These are phyloP conservation scores for Diaporthe citriasiana DNA, from an alignment of 2,329 filamentous ascomycete genomes.

Conservation along the genomic window DNA sequence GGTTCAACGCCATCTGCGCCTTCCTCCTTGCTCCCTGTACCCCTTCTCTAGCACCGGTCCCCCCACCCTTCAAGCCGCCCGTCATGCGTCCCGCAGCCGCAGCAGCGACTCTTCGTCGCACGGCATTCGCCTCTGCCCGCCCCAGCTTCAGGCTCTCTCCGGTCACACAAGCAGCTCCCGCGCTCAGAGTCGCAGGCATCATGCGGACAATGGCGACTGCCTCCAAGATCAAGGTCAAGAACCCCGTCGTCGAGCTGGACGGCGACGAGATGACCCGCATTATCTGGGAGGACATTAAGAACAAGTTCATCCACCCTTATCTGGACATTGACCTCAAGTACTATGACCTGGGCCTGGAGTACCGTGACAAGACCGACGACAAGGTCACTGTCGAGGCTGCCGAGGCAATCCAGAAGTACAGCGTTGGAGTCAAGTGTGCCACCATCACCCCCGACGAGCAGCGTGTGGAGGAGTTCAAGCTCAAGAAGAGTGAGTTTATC, in stretches of 20 bases:
- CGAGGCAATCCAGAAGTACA: slow-evolving; percentile 99
- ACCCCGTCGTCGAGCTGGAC: slow-evolving; percentile 97
- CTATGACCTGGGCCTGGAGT: slow-evolving; percentile 93
- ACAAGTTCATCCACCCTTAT: slow-evolving; percentile 97
- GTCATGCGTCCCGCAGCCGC: slow-evolving; percentile 42
- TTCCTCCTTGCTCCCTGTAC: neutral
- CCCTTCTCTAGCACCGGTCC: slow-evolving; percentile 2
- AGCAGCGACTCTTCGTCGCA: slow-evolving; percentile 42
- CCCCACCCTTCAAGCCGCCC: slow-evolving; percentile 19
- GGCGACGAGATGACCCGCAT: slow-evolving; percentile 97
- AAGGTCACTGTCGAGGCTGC: slow-evolving; percentile 95
- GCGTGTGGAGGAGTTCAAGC: slow-evolving; percentile 96
- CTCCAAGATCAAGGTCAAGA: slow-evolving; percentile 99
- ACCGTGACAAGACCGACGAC: slow-evolving; percentile 96
- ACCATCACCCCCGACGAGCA: slow-evolving; percentile 99
- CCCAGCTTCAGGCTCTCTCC: slow-evolving; percentile 36
- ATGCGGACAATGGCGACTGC: slow-evolving; percentile 67
- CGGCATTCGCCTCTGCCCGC: slow-evolving; percentile 36
- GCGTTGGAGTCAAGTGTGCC: slow-evolving; percentile 98
- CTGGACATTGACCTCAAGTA: slow-evolving; percentile 99
- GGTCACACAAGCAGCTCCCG: slow-evolving; percentile 34
- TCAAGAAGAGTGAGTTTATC: slow-evolving; percentile 87
- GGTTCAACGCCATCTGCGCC: slow-evolving; percentile 6
- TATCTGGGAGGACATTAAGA: slow-evolving; percentile 99
- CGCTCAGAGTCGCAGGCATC: slow-evolving; percentile 35